A percentile compares a stretch with the other conserved stretches of the same genome.
phyloP scores from a whole-genome alignment of 1,284 basidiomycete species.

The Paramarasmius palmivorus region DNA sequence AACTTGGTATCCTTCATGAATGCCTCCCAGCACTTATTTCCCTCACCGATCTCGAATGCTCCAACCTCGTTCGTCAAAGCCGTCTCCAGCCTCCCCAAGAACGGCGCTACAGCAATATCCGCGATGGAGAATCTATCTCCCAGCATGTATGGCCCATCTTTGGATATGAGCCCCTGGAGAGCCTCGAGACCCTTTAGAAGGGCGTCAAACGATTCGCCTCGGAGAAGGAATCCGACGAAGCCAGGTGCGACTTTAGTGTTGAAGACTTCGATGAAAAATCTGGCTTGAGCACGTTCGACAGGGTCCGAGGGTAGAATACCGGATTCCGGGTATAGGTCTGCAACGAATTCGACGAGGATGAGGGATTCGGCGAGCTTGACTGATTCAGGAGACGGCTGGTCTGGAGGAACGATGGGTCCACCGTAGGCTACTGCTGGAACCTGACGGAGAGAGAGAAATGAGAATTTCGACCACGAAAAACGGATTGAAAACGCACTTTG shows the following conservation, averaged over 20 bases:
- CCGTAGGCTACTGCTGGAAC: constrained; percentile 61
- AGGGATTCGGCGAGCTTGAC: constrained; percentile 62
- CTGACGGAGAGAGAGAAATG: constrained; percentile 23
- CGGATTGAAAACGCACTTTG: constrained; percentile 42
- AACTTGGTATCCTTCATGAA: constrained; percentile 41
- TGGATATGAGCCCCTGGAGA: constrained; percentile 29
- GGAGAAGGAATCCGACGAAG: constrained; percentile 33
- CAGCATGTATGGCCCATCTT: constrained; percentile 37
- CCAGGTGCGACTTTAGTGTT: constrained; percentile 43
- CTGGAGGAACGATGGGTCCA: constrained; percentile 50
- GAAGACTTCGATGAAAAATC: constrained; percentile 60
- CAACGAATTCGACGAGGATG: constrained; percentile 63
- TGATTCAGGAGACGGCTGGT: constrained; percentile 56
- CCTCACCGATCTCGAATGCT: constrained; percentile 40
- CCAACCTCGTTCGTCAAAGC: constrained; percentile 46
- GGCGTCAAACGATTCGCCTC: constrained; percentile 39
- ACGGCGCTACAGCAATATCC: constrained; percentile 52
- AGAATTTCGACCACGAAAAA: not conserved
- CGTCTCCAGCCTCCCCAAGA: constrained; percentile 44
- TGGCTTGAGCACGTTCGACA: constrained; percentile 51
- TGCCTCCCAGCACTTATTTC: constrained; percentile 36
- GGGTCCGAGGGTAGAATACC: constrained; percentile 54
- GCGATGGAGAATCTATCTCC: constrained; percentile 53
- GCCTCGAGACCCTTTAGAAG: constrained; percentile 6
- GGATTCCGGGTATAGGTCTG: constrained; percentile 50